Percentiles rank a stretch among this genome's conserved stretches.
Evolutionary conservation across 139 green algal species (phyloP).

Genomic region (Edaphochlamys debaryana): DNA sequence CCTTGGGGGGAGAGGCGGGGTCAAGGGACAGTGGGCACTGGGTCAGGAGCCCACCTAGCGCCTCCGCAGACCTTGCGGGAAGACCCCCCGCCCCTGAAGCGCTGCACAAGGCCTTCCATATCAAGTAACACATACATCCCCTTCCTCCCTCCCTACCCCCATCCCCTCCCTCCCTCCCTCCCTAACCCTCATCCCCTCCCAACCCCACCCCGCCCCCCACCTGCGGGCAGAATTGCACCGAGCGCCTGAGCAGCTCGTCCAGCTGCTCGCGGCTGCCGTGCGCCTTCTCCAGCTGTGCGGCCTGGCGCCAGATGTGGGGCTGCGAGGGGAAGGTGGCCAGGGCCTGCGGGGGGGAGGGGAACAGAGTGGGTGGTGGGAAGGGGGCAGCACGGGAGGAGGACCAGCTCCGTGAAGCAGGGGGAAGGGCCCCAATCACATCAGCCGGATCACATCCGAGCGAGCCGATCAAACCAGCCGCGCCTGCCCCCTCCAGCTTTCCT

Average conservation of each 20-base stretch:
- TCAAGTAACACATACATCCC: no score
- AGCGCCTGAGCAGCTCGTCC: slow-evolving; percentile 84
- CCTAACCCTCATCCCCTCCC: no score
- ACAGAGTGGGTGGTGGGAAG: neutral
- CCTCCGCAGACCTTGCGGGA: no score
- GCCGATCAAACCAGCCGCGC: no score
- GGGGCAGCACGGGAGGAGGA: neutral
- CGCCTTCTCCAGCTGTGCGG: slow-evolving; percentile 93
- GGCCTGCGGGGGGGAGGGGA: slow-evolving; percentile 45
- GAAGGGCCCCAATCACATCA: neutral
- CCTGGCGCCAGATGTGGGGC: slow-evolving; percentile 85
- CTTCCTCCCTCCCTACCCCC: no score
- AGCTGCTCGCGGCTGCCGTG: slow-evolving; percentile 79
- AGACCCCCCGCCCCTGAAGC: no score
- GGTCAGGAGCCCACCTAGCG: no score
- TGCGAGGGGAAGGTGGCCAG: slow-evolving; percentile 81
- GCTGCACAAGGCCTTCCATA: no score
- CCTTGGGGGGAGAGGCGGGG: slow-evolving; percentile 49
- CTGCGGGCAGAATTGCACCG: slow-evolving; percentile 90
- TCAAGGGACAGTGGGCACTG: neutral
- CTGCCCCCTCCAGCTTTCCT: no score
- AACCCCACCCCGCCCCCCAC: no score
- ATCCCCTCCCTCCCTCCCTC: neutral
- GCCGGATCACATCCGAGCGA: no score
- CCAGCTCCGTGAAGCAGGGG: neutral